These are phyloP conservation scores for Debaryomyces castellii DNA, from an alignment of 805 yeast species.

Conservation along the genomic window DNA sequence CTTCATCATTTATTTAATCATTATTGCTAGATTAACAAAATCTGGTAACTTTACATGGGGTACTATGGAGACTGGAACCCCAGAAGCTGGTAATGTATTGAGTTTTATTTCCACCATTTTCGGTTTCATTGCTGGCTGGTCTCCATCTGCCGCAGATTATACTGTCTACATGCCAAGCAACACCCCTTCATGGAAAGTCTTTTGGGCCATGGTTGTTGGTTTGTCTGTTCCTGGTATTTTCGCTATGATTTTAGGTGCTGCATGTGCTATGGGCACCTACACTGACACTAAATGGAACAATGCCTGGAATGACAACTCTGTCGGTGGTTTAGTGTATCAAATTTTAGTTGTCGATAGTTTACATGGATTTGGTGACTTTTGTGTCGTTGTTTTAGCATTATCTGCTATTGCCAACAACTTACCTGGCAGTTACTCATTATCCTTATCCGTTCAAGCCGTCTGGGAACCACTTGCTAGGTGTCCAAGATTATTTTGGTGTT, in stretches of 20 bases:
- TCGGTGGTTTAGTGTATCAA: constrained; percentile 37
- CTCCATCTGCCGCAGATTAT: constrained; percentile 33
- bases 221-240: constrained; percentile 67
- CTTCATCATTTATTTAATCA: constrained; percentile 23
- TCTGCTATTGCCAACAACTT: constrained; percentile 32
- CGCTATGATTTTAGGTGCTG: constrained; percentile 58
- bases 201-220: constrained; percentile 36
- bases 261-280: constrained; percentile 27
- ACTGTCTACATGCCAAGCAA: constrained; percentile 30
- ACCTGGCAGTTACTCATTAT: constrained; percentile 33
- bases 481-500: constrained; percentile 36
- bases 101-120: constrained; percentile 27
- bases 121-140: constrained; percentile 35
- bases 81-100: constrained; percentile 28
- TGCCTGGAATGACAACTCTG: constrained; percentile 51
- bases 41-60: constrained; percentile 24
- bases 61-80: constrained; percentile 24
- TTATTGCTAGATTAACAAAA: constrained; percentile 27
- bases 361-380: constrained; percentile 32
- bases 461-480: constrained; percentile 29
- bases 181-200: constrained; percentile 27
- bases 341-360: constrained; percentile 26
- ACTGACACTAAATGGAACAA: constrained; percentile 42
- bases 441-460: constrained; percentile 28
- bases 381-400: constrained; percentile 29